Evolutionary conservation across 805 yeast genomes (phyloP).

Genomic region (Candida takata): DNA sequence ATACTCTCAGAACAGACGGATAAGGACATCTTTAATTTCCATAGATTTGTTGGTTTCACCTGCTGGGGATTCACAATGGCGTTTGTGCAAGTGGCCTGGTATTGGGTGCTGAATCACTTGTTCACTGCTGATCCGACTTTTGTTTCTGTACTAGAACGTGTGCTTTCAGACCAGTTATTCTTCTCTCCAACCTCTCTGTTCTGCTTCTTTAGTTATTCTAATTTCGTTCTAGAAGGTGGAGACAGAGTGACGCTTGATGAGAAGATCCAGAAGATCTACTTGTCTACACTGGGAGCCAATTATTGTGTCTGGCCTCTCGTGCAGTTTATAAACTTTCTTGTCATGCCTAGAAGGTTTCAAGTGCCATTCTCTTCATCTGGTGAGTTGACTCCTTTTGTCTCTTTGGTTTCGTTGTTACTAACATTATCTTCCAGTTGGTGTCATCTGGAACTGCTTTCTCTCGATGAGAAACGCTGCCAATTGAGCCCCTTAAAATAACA

Average conservation of each 20-base stretch:
- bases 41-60: conserved; percentile 71
- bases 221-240: conserved; percentile 73
- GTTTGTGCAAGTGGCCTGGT: conserved; percentile 85
- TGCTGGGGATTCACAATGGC: conserved; percentile 84
- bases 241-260: conserved; percentile 52
- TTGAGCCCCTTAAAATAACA: neutral
- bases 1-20: conserved; percentile 25
- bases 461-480: conserved; percentile 66
- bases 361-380: conserved; percentile 83
- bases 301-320: conserved; percentile 79
- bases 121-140: conserved; percentile 79
- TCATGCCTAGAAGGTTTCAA: conserved; percentile 67
- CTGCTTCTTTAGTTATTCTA: conserved; percentile 77
- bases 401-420: conserved; percentile 7
- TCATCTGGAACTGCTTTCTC: conserved; percentile 89
- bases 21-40: conserved; percentile 45
- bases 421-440: conserved; percentile 43
- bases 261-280: conserved; percentile 60
- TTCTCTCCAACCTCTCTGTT: conserved; percentile 83
- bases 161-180: conserved; percentile 80
- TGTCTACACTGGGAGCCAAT: conserved; percentile 60
- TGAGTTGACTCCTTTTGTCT: conserved; percentile 30
- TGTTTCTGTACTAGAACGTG: conserved; percentile 79
- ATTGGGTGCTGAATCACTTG: conserved; percentile 66
- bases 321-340: conserved; percentile 65